Percentiles rank a stretch among this genome's conserved stretches.
These are phyloP conservation scores for Metschnikowia peoriensis DNA, from an alignment of 805 yeast genomes.

Conservation along the genomic window DNA sequence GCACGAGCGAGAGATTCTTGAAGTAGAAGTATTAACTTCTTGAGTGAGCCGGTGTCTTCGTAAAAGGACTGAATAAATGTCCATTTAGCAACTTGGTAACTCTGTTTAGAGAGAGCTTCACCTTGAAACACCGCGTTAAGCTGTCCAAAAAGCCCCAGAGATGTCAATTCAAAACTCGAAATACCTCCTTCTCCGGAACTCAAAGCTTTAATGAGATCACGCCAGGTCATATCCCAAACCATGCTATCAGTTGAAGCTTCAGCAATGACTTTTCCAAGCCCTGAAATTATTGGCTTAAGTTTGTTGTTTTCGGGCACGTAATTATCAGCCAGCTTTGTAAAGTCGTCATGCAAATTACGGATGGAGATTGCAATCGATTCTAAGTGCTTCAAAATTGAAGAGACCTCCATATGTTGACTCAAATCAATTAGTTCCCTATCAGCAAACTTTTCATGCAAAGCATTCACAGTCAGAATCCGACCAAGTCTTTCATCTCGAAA, in stretches of 20 bases:
- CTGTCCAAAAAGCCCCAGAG: conserved; percentile 59
- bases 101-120: background rate
- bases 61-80: conserved; percentile 47
- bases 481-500: background rate
- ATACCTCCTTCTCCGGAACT: conserved; percentile 23
- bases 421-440: conserved; percentile 30
- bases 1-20: conserved; percentile 73
- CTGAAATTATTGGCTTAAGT: background rate
- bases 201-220: conserved; percentile 18
- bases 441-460: conserved; percentile 22
- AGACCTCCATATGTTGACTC: background rate
- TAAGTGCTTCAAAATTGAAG: background rate
- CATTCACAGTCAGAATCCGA: background rate
- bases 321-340: conserved; percentile 2
- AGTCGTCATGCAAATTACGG: conserved; percentile 3
- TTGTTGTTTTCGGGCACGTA: background rate
- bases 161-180: conserved; percentile 73
- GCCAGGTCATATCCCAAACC: conserved; percentile 32
- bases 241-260: conserved; percentile 29
- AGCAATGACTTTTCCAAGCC: background rate
- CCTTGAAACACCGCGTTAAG: conserved; percentile 10
- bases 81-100: conserved; percentile 17
- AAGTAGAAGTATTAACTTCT: conserved; percentile 25
- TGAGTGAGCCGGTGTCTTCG: conserved; percentile 16
- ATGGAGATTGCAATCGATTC: background rate